Evolutionary conservation across 2,329 filamentous ascomycete species (phyloP), one percentile per base, ranked within the genome.

Genomic region (Penicillium sp.): DNA sequence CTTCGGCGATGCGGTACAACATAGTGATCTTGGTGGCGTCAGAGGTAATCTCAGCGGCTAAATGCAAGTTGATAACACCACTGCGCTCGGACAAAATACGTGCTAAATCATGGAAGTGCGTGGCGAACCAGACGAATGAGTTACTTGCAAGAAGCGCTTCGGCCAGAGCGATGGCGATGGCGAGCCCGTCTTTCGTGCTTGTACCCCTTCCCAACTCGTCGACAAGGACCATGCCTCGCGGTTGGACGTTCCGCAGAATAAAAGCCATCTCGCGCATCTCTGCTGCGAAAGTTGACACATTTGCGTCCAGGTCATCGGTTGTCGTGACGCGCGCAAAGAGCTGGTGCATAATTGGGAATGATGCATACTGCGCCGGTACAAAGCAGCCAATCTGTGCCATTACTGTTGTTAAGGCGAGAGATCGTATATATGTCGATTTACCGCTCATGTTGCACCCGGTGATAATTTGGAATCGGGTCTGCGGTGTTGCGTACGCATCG

Each of bases 371-470:
- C 0, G 92, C 93, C 0, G 95, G 95, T 1, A 98, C 89, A 71
- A 96, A 98, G 65, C 87, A 90, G 3, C 93, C 93, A 51, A 97
- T 87, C 68, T 99, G 95, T 0, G 91, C 91, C 92, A 99, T 97
- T 56, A 99, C 87, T 45, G 90, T 86, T 69, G 96, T 85, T 31
- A 99, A 78, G 0, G 93, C 90, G 24, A 96, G 81, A 1, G 90
- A 88, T 49, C 91, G 87, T 60, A 98, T 96, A 68, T 97, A 98
- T 0, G 93, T 99, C 62, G 90, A 96, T 73, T 98, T 99, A 1
- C 93, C 95, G 65, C 91, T 96, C 95, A 99, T 99, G 67, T 99
- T 99, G 72, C 91, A 96, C 3, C 95, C 93, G 0, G 93, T 98
- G 61, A 99, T 88, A 59, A 98, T 89, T 63, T 98, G 93, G 67